Conservation (phyloP, 2,329 filamentous ascomycete genomes). For the Triangularia setosa region DNA sequence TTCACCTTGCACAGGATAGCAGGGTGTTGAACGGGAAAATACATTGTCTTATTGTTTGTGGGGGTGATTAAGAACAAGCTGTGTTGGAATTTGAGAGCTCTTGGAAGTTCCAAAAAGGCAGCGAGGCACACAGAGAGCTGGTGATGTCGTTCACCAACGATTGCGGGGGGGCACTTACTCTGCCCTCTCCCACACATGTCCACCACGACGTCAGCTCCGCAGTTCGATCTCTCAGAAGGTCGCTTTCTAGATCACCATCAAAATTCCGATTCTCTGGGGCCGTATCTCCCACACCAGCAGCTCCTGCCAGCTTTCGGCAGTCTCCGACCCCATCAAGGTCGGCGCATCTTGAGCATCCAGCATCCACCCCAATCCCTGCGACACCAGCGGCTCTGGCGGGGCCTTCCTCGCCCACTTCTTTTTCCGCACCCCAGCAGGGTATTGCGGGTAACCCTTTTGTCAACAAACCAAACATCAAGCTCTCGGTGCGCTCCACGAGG, state of each 20-base stretch:
- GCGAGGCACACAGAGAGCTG: background rate
- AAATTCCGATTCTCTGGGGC: conserved; percentile 64
- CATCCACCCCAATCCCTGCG: conserved; percentile 26
- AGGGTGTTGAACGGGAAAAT: background rate
- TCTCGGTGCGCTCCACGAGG: conserved; percentile 61
- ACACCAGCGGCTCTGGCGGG: conserved; percentile 18
- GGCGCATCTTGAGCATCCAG: conserved; percentile 42
- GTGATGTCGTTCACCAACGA: conserved; percentile 56
- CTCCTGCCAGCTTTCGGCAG: conserved; percentile 52
- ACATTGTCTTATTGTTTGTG: background rate
- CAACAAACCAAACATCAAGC: conserved; percentile 57
- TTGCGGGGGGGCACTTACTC: conserved; percentile 73
- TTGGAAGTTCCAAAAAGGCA: background rate
- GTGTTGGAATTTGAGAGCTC: background rate
- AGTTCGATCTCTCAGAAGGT: conserved; percentile 78
- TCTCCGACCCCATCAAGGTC: conserved; percentile 54
- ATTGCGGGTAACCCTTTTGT: conserved; percentile 57
- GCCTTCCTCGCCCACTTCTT: conserved; percentile 31
- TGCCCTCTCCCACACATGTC: conserved; percentile 79
- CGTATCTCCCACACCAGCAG: conserved; percentile 44
- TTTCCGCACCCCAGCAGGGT: conserved; percentile 40
- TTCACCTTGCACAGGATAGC: background rate
- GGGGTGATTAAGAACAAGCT: background rate
- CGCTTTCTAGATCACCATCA: conserved; percentile 88
- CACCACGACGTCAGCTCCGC: conserved; percentile 73